Conservation (phyloP, 1,284 basidiomycete genomes). For the Ganoderma sinense region DNA sequence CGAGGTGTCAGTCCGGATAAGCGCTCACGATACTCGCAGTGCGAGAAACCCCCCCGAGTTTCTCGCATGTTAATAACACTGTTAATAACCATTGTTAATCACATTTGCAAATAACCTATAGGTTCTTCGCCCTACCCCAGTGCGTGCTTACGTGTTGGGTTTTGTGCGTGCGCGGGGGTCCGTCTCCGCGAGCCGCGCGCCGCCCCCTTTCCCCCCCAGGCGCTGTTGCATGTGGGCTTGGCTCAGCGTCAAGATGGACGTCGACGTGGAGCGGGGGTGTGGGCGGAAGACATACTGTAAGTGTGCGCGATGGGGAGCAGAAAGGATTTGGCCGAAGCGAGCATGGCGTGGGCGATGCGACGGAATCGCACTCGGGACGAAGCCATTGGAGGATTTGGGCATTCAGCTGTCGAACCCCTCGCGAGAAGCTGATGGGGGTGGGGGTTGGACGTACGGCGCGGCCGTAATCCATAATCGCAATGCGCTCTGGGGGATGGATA, state of each 20-base stretch:
- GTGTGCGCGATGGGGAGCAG: not conserved
- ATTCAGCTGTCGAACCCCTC: not conserved
- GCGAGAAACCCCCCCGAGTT: too few species aligned
- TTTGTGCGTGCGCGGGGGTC: not conserved
- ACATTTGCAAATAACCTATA: too few species aligned
- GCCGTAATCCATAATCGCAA: not conserved
- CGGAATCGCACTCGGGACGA: conserved; percentile 4
- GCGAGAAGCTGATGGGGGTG: not conserved
- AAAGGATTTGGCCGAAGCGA: not conserved
- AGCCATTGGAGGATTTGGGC: not conserved
- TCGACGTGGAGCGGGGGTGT: too few species aligned
- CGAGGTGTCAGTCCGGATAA: too few species aligned
- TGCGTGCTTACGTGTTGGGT: not conserved
- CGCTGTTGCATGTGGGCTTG: too few species aligned
- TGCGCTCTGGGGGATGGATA: not conserved
- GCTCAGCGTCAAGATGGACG: too few species aligned
- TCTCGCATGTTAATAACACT: too few species aligned
- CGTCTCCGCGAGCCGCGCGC: not conserved
- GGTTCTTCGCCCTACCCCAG: too few species aligned
- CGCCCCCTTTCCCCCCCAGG: not conserved
- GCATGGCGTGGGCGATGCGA: not conserved
- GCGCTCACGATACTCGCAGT: too few species aligned
- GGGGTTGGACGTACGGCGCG: not conserved
- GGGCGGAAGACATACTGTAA: not conserved
- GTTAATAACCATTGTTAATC: too few species aligned